Evolutionary conservation across 1,139 yeast genomes (phyloP).

Genomic region (Geotrichum klebahnii): DNA sequence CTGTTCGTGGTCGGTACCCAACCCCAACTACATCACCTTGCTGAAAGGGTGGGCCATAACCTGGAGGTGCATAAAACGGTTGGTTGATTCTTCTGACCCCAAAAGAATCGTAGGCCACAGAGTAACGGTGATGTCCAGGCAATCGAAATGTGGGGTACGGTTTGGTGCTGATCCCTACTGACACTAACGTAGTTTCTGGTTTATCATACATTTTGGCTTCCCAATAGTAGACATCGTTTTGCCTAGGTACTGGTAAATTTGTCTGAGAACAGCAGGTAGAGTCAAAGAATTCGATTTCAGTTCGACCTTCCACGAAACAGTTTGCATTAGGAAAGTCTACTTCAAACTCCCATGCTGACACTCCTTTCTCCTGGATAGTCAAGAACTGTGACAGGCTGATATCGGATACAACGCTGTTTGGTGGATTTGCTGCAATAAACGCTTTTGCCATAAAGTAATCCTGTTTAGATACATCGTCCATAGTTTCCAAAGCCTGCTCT

Average conservation of each 20-base stretch:
- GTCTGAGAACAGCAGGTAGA: constrained; percentile 69
- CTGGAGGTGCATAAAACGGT: constrained; percentile 61
- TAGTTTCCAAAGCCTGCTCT: constrained; percentile 62
- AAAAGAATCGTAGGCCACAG: constrained; percentile 81
- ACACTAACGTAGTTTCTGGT: constrained; percentile 52
- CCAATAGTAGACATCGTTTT: constrained; percentile 84
- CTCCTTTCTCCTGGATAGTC: constrained; percentile 84
- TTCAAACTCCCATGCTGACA: constrained; percentile 85
- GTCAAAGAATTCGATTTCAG: constrained; percentile 70
- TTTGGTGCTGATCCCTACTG: constrained; percentile 80
- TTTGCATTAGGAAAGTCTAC: constrained; percentile 57
- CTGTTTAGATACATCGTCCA: constrained; percentile 48
- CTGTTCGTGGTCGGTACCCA: constrained; percentile 75
- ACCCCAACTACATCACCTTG: constrained; percentile 92
- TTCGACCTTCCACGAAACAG: constrained; percentile 63
- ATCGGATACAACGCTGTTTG: constrained; percentile 42
- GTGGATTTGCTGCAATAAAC: constrained; percentile 44
- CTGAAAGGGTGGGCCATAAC: constrained; percentile 64
- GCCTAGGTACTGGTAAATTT: constrained; percentile 79
- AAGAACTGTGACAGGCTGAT: constrained; percentile 46
- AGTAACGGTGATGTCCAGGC: constrained; percentile 79
- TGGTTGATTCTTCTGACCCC: constrained; percentile 79
- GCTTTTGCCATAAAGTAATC: constrained; percentile 55
- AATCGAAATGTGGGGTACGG: constrained; percentile 87
- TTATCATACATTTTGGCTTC: constrained; percentile 74